phyloP scores from a whole-genome alignment of 192 early-diverging fungal species.

The Gamsiella multidivaricata region DNA sequence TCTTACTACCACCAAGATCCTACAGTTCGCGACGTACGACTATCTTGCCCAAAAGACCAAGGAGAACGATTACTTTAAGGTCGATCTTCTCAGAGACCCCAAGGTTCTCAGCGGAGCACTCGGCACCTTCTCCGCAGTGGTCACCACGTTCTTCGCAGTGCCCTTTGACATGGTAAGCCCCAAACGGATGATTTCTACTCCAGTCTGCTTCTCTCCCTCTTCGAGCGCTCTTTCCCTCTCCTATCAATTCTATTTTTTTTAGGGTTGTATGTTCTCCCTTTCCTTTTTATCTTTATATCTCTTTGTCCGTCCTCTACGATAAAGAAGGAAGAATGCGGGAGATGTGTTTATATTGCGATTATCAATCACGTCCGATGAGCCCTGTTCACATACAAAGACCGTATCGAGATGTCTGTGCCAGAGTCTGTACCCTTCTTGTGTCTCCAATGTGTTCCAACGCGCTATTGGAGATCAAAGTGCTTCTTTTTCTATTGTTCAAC shows the following conservation, averaged over 20 bases:
- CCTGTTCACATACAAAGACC: no score
- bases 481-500: background rate
- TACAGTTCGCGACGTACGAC: constrained; percentile 56
- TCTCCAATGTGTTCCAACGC: background rate
- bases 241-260: background rate
- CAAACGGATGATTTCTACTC: no score
- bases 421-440: background rate
- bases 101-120: constrained; percentile 29
- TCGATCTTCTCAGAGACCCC: constrained; percentile 25
- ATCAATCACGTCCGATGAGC: background rate
- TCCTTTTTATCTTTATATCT: background rate
- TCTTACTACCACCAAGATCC: constrained; percentile 44
- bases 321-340: constrained; percentile 25
- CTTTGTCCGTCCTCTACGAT: background rate
- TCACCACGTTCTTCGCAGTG: constrained; percentile 49
- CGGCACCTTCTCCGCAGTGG: constrained; percentile 49
- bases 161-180: constrained; percentile 53
- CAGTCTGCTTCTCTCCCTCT: background rate
- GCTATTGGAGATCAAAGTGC: background rate
- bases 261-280: constrained; percentile 4
- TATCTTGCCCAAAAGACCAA: constrained; percentile 31
- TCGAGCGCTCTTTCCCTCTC: background rate
- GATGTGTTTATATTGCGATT: background rate
- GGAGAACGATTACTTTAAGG: constrained; percentile 25
- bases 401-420: background rate